Evolutionary conservation across 2,329 filamentous ascomycete genomes (phyloP), one percentile per base, ranked within the genome.

Genomic region (Aspergillus pseudonomiae): DNA sequence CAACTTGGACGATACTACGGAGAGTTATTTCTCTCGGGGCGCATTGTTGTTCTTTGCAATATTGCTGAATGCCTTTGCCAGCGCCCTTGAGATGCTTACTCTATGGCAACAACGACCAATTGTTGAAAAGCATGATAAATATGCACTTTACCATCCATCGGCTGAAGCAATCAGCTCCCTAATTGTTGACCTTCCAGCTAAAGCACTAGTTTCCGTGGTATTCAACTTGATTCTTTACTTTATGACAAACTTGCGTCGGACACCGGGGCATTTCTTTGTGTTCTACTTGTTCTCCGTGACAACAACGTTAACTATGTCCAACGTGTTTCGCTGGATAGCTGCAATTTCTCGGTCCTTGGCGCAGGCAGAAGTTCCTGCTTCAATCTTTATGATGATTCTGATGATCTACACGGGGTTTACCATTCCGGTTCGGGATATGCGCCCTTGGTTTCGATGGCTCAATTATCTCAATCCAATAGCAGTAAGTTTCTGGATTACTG

Each of bases 41-140:
- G 88, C 90, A 41, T 82, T 95, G 16, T 80, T 96, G 55, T 97
- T 96, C 85, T 94, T 96, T 74, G 90, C 92, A 63, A 88, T 93
- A 73, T 82, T 96, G 61, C 87, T 95, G 82, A 96, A 94, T 76
- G 92, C 91, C 45, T 94, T 95, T 70, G 84, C 89, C 61, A 90
- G 88, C 71, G 88, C 89, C 57, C 83, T 94, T 48, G 92, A 95
- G 77, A 94, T 96, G 74, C 78, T 95, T 45, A 93, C 91, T 0
- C 85, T 96, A 4, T 97, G 94, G 77, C 86, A 91, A 11, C 93
- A 97, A 85, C 89, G 94, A 28, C 91, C 92, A 1, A 96, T 97
- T 69, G 92, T 97, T 65, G 93, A 97, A 75, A 97, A 97, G 75
- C 94, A 97, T 71, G 81, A 84, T 64, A 88, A 90, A 63, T 97